Evolutionary conservation across 2,329 filamentous ascomycete species (phyloP), one percentile per base, ranked within the genome.

Genomic region (Trichophyton schoenleinii): DNA sequence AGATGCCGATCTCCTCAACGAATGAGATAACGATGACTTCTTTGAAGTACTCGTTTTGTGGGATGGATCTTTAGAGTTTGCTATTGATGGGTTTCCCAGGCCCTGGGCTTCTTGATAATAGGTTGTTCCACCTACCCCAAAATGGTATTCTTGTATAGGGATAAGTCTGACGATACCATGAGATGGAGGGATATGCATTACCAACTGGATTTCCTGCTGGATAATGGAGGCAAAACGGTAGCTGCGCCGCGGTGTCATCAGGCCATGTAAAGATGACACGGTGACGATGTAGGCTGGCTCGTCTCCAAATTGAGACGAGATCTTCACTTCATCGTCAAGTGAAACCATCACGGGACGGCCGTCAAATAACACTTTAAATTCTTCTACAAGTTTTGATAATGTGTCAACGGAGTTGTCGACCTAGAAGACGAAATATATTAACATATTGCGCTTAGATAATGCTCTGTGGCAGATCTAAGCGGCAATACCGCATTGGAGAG

Each of bases 281-380:
- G 83, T 87, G 68, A 95, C 78, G 63, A 86, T 81, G 70, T 96
- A 96, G 20, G 89, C 88, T 2, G 89, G 87, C 58, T 91, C 87
- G 65, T 89, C 87, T 3, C 84, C 85, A 41, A 65, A 85, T 82
- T 2, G 78, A 68, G 88, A 84, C 9, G 91, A 84, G 65, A 94
- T 83, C 7, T 82, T 84, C 68, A 85, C 87, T 67, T 91, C 86
- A 69, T 92, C 87, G 66, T 86, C 82, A 68, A 91, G 83, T 84
- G 91, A 66, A 1, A 34, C 28, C 31, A 48, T 48, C 15, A 59
- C 28, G 7, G 25, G 15, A 15, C 6, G 42, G 9, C 20, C 2
- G 28, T 36, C 15, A 11, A 59, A 59, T 34, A 36, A 11, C 7
- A 2, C 3, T 2, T n/a, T 44, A 2, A 44, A 44, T 7, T 44